These are phyloP conservation scores for Discostella stelligera DNA, from an alignment of 352 stramenopile genomes.

Conservation along the genomic window DNA sequence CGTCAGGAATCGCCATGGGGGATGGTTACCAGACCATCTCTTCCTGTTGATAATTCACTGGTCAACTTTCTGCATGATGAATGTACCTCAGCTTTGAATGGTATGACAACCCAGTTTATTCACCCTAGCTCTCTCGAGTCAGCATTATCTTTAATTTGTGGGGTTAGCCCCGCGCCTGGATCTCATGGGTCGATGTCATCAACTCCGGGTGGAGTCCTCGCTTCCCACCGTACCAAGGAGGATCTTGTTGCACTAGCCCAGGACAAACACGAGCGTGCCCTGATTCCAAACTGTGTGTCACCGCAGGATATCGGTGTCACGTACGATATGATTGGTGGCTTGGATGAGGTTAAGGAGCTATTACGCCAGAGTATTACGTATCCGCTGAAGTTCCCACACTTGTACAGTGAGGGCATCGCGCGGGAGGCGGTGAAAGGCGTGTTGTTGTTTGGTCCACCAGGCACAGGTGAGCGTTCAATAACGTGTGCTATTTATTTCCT, in stretches of 20 bases:
- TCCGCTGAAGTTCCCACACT: slow-evolving; percentile 86
- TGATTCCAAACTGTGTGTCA: slow-evolving; percentile 82
- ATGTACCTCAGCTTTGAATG: slow-evolving; percentile 1
- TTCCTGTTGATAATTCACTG: slow-evolving; percentile 44
- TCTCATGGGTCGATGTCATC: slow-evolving; percentile 59
- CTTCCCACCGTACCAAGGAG: slow-evolving; percentile 69
- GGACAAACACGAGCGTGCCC: slow-evolving; percentile 85
- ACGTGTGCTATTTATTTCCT: slow-evolving; percentile 5
- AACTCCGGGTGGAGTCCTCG: slow-evolving; percentile 29
- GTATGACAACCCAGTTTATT: slow-evolving; percentile 48
- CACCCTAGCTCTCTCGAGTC: slow-evolving; percentile 77
- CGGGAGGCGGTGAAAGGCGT: slow-evolving; percentile 87
- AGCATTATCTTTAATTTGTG: slow-evolving; percentile 67
- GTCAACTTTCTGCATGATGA: slow-evolving; percentile 48
- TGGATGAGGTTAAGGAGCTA: slow-evolving; percentile 87
- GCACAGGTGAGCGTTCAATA: slow-evolving; percentile 15
- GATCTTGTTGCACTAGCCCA: slow-evolving; percentile 78
- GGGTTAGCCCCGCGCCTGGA: slow-evolving; percentile 68
- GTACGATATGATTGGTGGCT: slow-evolving; percentile 88
- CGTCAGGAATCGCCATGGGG: slow-evolving; percentile 52
- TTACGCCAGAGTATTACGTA: slow-evolving; percentile 88
- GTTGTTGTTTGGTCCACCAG: slow-evolving; percentile 84
- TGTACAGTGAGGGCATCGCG: slow-evolving; percentile 87
- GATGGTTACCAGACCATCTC: slow-evolving; percentile 15
- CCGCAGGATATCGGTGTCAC: slow-evolving; percentile 88